These are phyloP conservation scores for Rhizophagus sp. DNA, from an alignment of 192 early-diverging fungal genomes.

Conservation along the genomic window DNA sequence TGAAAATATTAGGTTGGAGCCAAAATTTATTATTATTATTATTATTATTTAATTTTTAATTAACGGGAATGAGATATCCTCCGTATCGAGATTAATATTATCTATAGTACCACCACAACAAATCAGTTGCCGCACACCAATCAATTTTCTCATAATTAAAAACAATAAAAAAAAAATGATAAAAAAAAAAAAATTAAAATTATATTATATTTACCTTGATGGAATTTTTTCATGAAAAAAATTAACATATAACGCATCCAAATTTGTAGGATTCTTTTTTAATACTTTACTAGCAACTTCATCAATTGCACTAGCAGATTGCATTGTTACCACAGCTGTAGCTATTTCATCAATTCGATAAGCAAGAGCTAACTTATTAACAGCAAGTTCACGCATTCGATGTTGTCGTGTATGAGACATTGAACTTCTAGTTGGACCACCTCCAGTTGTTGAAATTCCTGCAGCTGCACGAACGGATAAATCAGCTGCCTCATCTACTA, in stretches of 20 bases:
- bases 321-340: conserved; percentile 25
- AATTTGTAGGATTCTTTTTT: conserved; percentile 25
- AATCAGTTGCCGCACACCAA: background rate
- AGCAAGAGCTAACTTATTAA: conserved; percentile 29
- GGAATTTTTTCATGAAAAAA: conserved; percentile 31
- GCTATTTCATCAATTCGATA: conserved; percentile 30
- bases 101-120: conserved; percentile 14
- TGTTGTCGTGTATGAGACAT: conserved; percentile 30
- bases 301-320: conserved; percentile 27
- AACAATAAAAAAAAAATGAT: background rate
- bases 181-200: background rate
- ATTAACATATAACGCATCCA: conserved; percentile 26
- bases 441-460: conserved; percentile 15
- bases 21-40: background rate
- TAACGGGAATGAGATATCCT: background rate
- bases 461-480: conserved; percentile 28
- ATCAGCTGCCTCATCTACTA: conserved; percentile 26
- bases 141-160: background rate
- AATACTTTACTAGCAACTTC: conserved; percentile 30
- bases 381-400: conserved; percentile 29
- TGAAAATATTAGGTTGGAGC: conserved; percentile 24
- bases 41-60: background rate
- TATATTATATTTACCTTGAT: conserved; percentile 26
- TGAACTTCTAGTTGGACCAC: conserved; percentile 13
- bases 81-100: conserved; percentile 8